A percentile compares a stretch with the other conserved stretches of the same genome.
phyloP scores from a whole-genome alignment of 306 rosid genomes.

The Casuarina glauca region DNA sequence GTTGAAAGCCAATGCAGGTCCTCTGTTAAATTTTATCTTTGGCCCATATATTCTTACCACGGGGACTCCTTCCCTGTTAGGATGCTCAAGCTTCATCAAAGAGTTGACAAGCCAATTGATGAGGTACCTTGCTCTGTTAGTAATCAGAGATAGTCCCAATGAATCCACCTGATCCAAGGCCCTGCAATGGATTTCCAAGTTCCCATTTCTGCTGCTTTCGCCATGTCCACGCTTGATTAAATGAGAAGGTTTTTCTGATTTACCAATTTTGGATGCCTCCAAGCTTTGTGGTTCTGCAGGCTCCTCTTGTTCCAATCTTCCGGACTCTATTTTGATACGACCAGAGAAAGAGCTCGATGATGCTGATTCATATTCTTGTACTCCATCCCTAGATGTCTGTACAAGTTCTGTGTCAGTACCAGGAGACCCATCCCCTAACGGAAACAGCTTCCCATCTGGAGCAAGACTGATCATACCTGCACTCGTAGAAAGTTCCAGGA shows the following conservation, averaged over 20 bases:
- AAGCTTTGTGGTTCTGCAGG: slow-evolving; percentile 26
- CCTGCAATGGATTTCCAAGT: slow-evolving; percentile 51
- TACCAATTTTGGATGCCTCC: slow-evolving; percentile 34
- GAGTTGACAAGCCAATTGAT: slow-evolving; percentile 88
- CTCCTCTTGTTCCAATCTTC: slow-evolving; percentile 28
- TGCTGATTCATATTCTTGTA: slow-evolving; percentile 39
- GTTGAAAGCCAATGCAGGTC: slow-evolving; percentile 90
- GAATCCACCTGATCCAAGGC: slow-evolving; percentile 80
- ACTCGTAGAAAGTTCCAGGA: slow-evolving; percentile 50
- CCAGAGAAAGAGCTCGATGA: slow-evolving; percentile 71
- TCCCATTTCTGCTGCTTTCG: slow-evolving; percentile 27
- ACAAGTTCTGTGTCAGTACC: slow-evolving; percentile 46
- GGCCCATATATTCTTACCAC: slow-evolving; percentile 83
- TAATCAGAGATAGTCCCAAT: slow-evolving; percentile 51
- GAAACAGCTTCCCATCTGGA: slow-evolving; percentile 42
- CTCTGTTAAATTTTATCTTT: slow-evolving; percentile 75
- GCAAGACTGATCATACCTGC: slow-evolving; percentile 79
- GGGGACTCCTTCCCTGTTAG: slow-evolving; percentile 57
- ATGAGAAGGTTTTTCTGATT: slow-evolving; percentile 28
- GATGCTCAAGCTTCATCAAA: slow-evolving; percentile 81
- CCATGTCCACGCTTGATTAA: slow-evolving; percentile 11
- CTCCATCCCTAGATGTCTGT: slow-evolving; percentile 28
- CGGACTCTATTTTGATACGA: slow-evolving; percentile 34
- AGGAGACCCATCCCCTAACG: slow-evolving; percentile 53
- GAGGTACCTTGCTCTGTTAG: slow-evolving; percentile 71